Conservation (phyloP, 164 flowering plant species). For the Houttuynia cordata region DNA sequence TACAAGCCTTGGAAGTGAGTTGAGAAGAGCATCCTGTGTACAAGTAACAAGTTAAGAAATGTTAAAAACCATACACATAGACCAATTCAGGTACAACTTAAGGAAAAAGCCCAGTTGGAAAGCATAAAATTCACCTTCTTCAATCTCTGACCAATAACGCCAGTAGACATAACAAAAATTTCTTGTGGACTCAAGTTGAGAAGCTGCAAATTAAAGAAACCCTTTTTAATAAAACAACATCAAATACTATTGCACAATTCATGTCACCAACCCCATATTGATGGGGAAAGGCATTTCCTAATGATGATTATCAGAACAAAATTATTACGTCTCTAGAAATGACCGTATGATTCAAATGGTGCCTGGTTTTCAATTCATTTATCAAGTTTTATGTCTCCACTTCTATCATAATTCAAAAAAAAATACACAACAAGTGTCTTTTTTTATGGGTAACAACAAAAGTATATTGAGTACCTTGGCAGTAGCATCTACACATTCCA, state of each 20-base stretch:
- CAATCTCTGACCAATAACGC: slow-evolving; percentile 93
- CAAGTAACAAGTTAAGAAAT: not conserved
- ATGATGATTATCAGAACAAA: no score
- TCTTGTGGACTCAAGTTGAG: slow-evolving; percentile 52
- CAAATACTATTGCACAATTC: not conserved
- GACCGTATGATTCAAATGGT: no score
- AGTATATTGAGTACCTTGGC: slow-evolving; percentile 38
- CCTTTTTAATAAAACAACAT: slow-evolving; percentile 3
- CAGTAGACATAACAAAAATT: slow-evolving; percentile 86
- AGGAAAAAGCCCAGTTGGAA: slow-evolving; percentile 9
- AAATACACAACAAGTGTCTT: not conserved
- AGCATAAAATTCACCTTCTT: slow-evolving; percentile 42
- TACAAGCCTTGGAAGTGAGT: slow-evolving; percentile 71
- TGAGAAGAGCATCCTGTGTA: slow-evolving; percentile 73
- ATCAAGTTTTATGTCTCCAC: not conserved
- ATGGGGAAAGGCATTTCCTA: no score
- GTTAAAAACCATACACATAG: not conserved
- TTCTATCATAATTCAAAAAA: not conserved
- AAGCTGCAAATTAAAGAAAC: slow-evolving; percentile 30
- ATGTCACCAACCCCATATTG: no score
- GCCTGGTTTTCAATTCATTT: no score
- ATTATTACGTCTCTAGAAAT: no score
- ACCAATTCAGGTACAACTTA: not conserved
- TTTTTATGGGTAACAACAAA: no score
- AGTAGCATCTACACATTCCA: slow-evolving; percentile 62